phyloP scores from a whole-genome alignment of 176 grass and related monocot genomes.

The Bolboschoenus planiculmis region DNA sequence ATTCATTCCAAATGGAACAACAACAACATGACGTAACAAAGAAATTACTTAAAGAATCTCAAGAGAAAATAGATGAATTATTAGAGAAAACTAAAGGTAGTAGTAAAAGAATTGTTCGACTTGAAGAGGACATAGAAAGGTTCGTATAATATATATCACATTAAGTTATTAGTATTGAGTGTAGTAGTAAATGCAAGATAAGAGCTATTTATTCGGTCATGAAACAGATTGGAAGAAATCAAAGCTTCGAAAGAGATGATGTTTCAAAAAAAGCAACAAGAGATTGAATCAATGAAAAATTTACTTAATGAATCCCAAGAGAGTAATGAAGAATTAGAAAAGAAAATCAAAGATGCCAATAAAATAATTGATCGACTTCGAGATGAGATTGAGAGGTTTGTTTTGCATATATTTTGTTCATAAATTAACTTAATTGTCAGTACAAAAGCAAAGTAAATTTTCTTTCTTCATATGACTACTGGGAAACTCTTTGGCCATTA shows the following conservation, averaged over 20 bases:
- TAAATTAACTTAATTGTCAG: background rate
- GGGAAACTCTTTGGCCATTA: background rate
- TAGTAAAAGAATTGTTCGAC: constrained; percentile 20
- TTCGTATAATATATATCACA: background rate
- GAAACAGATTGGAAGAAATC: constrained; percentile 41
- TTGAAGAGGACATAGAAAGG: constrained; percentile 29
- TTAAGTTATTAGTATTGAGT: background rate
- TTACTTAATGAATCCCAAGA: constrained; percentile 44
- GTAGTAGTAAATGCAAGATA: background rate
- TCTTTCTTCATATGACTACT: constrained; percentile 24
- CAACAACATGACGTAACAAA: constrained; percentile 18
- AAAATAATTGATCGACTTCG: constrained; percentile 45
- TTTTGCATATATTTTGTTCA: constrained; percentile 9
- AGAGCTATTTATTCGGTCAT: background rate
- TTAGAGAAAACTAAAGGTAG: constrained; percentile 26
- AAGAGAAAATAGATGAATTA: constrained; percentile 31
- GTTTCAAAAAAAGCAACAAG: constrained; percentile 40
- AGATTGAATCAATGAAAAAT: constrained; percentile 24
- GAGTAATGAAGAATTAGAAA: constrained; percentile 54
- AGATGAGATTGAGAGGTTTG: constrained; percentile 53
- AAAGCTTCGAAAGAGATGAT: constrained; percentile 36
- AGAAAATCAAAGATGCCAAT: constrained; percentile 45
- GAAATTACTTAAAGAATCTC: constrained; percentile 27
- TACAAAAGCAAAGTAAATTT: background rate
- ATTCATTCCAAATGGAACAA: constrained; percentile 11